A percentile compares a stretch with the other conserved stretches of the same genome.
These are phyloP conservation scores for Suhomyces xylopsoci DNA, from an alignment of 805 yeast species.

Conservation along the genomic window DNA sequence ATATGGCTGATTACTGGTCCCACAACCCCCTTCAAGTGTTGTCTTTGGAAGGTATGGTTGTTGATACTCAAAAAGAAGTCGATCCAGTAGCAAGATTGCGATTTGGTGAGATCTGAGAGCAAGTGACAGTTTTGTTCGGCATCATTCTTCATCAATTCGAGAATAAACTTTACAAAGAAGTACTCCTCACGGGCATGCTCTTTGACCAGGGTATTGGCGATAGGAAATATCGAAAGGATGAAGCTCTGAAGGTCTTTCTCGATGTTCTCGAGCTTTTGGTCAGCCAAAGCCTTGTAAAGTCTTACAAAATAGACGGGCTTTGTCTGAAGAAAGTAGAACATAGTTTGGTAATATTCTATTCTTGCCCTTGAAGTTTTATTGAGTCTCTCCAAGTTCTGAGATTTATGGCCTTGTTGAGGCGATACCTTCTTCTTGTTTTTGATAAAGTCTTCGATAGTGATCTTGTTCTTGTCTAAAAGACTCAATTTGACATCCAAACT, in stretches of 20 bases:
- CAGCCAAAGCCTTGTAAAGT: conserved; percentile 39
- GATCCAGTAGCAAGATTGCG: conserved; percentile 42
- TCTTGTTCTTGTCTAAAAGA: conserved; percentile 72
- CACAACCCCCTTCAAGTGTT: conserved; percentile 37
- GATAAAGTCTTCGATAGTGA: conserved; percentile 70
- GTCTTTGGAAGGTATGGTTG: conserved; percentile 48
- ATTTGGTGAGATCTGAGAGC: conserved; percentile 39
- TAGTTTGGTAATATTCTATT: conserved; percentile 67
- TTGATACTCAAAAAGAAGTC: conserved; percentile 41
- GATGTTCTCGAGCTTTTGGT: conserved; percentile 4
- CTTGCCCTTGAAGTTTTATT: conserved; percentile 47
- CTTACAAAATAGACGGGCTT: conserved; percentile 70
- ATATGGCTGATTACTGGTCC: conserved; percentile 38
- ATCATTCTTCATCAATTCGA: conserved; percentile 43
- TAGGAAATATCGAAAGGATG: conserved; percentile 29
- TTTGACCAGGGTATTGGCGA: conserved; percentile 25
- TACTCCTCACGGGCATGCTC: conserved; percentile 65
- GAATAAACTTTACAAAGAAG: conserved; percentile 58
- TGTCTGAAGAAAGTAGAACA: conserved; percentile 81
- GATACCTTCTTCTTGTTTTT: conserved; percentile 32
- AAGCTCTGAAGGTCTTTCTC: conserved; percentile 18
- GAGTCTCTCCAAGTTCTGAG: conserved; percentile 27
- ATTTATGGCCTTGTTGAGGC: conserved; percentile 19
- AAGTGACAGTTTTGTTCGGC: conserved; percentile 26
- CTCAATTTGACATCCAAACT: conserved; percentile 77